phyloP scores from a whole-genome alignment of 163 green algal genomes.

The Scenedesmus sp. region DNA sequence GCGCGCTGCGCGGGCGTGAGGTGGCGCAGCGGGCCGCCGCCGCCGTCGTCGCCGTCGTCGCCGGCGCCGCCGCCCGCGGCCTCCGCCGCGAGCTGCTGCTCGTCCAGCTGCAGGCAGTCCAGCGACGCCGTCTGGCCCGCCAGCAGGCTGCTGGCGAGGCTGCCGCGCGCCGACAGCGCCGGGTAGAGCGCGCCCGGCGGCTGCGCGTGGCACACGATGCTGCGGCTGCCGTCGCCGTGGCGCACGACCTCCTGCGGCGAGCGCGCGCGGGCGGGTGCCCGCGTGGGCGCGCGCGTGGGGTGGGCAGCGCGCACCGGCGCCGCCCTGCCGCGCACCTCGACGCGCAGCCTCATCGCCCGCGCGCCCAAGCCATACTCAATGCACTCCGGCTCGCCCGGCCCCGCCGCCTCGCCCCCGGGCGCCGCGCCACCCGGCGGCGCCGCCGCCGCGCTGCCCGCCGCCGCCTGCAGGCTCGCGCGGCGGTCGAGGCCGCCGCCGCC shows the following conservation, averaged over 20 bases:
- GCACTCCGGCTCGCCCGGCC: conserved; percentile 12
- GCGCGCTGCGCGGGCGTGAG: conserved; percentile 30
- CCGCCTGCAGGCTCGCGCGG: background rate
- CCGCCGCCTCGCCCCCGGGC: background rate
- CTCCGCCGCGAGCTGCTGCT: conserved; percentile 1
- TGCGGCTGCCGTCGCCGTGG: conserved; percentile 19
- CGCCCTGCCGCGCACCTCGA: conserved; percentile 26
- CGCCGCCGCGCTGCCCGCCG: background rate
- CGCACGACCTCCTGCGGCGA: conserved; percentile 10
- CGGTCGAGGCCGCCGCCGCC: conserved; percentile 27
- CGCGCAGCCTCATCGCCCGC: background rate
- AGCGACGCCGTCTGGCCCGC: conserved; percentile 1
- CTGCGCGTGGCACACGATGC: background rate
- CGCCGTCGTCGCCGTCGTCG: background rate
- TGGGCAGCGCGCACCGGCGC: too few species aligned
- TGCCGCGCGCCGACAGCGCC: background rate
- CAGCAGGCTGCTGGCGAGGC: background rate
- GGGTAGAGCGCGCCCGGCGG: conserved; percentile 14
- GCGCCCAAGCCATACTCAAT: conserved; percentile 41
- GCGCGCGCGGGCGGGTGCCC: too few species aligned
- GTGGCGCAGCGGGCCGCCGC: background rate
- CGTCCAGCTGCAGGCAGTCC: conserved; percentile 27
- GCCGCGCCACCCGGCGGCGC: background rate
- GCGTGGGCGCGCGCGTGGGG: too few species aligned
- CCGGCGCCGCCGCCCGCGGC: background rate